Evolutionary conservation across 2,329 filamentous ascomycete genomes (phyloP).

Genomic region (Clathrospora elynae): DNA sequence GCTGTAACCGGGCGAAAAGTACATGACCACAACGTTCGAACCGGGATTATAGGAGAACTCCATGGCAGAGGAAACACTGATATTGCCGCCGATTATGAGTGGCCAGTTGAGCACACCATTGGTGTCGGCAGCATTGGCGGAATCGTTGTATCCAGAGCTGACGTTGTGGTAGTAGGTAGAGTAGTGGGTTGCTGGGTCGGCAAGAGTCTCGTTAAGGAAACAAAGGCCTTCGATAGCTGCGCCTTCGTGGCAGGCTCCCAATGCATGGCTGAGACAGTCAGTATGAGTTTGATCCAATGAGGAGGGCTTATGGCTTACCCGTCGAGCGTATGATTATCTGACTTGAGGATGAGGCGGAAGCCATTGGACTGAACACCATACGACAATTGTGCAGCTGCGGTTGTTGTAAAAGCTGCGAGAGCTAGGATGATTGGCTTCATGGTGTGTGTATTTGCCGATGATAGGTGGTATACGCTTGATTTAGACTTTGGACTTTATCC

Average conservation of each 20-base stretch:
- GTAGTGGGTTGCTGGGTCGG: conserved; percentile 18
- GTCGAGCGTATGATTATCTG: conserved; percentile 23
- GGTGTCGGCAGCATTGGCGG: conserved; percentile 11
- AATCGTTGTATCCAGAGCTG: conserved; percentile 16
- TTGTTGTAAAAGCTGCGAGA: conserved; percentile 6
- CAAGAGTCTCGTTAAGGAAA: conserved; percentile 6
- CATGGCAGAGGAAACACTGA: conserved; percentile 35
- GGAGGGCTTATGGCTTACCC: conserved; percentile 9
- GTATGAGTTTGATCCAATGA: not conserved
- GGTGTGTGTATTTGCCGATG: not conserved
- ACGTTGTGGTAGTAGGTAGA: conserved; percentile 39
- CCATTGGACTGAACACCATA: conserved; percentile 19
- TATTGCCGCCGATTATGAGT: conserved; percentile 7
- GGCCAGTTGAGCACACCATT: conserved; percentile 23
- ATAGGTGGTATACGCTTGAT: not conserved
- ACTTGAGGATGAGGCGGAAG: conserved; percentile 32
- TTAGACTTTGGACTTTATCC: too few relatives aligned
- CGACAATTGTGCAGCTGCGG: not conserved
- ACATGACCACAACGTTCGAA: conserved; percentile 50
- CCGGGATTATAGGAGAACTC: conserved; percentile 32
- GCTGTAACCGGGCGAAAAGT: conserved; percentile 41
- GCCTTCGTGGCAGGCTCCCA: conserved; percentile 50
- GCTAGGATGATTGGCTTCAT: conserved; percentile 12
- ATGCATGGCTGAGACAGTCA: conserved; percentile 15
- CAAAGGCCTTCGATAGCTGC: conserved; percentile 53